These are phyloP conservation scores for Vachellia collinsii DNA, from an alignment of 306 rosid species.

Conservation along the genomic window DNA sequence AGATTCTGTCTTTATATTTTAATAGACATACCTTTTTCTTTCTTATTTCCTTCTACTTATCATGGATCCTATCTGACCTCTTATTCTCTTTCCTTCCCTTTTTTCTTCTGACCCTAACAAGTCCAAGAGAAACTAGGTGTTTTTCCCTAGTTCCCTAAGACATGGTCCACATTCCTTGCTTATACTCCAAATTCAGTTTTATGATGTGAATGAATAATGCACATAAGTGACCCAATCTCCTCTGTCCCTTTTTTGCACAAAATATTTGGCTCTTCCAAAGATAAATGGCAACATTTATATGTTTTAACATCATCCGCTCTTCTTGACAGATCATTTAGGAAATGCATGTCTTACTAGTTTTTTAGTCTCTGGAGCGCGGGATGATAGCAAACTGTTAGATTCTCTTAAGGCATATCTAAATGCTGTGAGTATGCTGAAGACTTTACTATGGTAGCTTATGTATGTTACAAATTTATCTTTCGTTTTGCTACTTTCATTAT, in stretches of 20 bases:
- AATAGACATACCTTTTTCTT: too few species aligned
- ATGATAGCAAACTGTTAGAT: conserved; percentile 80
- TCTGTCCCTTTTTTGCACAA: neutral
- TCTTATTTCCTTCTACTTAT: too few species aligned
- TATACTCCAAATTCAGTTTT: conserved; percentile 22
- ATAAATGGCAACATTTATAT: conserved; percentile 10
- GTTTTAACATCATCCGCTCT: conserved; percentile 24
- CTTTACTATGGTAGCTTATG: too few species aligned
- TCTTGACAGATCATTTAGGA: conserved; percentile 84
- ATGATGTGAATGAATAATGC: conserved; percentile 16
- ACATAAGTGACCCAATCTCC: neutral
- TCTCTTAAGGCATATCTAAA: conserved; percentile 95
- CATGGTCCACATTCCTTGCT: conserved; percentile 18
- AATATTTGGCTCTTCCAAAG: conserved; percentile 18
- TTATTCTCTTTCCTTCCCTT: conserved; percentile 12
- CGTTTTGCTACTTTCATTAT: too few species aligned
- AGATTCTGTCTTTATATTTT: too few species aligned
- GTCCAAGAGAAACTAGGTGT: neutral
- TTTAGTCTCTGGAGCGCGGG: conserved; percentile 91
- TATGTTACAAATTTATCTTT: too few species aligned
- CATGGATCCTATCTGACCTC: too few species aligned
- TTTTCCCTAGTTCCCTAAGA: too few species aligned
- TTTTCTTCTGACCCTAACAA: neutral
- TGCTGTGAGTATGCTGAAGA: too few species aligned
- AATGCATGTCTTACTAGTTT: conserved; percentile 93